Conservation (phyloP, 495 filamentous ascomycete genomes). For the Talaromyces borbonicus region DNA sequence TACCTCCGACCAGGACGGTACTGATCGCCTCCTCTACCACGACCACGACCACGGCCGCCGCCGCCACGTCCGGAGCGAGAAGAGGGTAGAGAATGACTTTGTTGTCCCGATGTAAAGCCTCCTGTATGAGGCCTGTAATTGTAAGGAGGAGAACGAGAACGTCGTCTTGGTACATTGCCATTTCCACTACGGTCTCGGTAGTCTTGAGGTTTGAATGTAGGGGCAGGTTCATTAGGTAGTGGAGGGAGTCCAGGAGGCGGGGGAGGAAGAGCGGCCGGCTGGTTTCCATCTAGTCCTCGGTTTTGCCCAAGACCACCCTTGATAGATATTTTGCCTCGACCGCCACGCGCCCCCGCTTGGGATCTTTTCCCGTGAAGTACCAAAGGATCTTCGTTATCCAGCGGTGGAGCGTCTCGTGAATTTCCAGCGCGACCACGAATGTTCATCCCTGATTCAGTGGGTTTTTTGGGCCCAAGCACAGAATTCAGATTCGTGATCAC, state of each 20-base stretch:
- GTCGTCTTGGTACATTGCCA: not conserved
- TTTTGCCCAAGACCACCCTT: constrained; percentile 2
- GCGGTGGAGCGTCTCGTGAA: not conserved
- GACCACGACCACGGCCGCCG: constrained; percentile 4
- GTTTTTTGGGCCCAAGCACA: constrained; percentile 8
- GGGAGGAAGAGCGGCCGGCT: constrained; percentile 1
- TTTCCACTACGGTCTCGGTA: not conserved
- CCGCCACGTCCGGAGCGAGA: not conserved
- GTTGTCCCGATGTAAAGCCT: not conserved
- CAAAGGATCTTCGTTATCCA: constrained; percentile 1
- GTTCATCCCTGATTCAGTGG: not conserved
- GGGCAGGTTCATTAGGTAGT: constrained; percentile 2
- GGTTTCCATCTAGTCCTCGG: not conserved
- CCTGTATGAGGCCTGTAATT: not conserved
- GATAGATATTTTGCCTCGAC: constrained; percentile 3
- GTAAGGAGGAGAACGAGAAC: constrained; percentile 2
- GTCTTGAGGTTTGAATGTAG: constrained; percentile 3
- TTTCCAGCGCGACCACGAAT: constrained; percentile 4
- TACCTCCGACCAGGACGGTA: constrained; percentile 5
- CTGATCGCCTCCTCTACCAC: constrained; percentile 7
- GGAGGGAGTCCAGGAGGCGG: constrained; percentile 2
- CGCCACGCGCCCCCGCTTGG: not conserved
- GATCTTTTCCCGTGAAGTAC: not conserved
- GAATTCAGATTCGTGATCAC: constrained; percentile 30
- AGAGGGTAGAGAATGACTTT: not conserved